Evolutionary conservation across 2,329 filamentous ascomycete genomes (phyloP), one percentile per base, ranked within the genome.

Genomic region (Diaporthe sp.): DNA sequence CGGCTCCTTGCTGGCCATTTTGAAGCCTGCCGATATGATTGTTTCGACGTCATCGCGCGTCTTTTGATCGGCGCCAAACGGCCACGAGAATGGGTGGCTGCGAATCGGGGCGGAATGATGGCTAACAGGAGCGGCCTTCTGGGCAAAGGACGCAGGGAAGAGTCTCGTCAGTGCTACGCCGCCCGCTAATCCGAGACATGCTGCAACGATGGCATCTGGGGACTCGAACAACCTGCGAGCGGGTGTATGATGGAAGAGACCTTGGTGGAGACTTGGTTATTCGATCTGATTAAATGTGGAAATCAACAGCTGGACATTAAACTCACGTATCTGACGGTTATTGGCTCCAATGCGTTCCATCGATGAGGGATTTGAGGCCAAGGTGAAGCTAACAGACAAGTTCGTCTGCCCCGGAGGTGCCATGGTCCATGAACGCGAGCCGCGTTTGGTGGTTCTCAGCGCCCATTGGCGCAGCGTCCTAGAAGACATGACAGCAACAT

Each of bases 181-280:
- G 4, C 33, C 33, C 22, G 54, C 54, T 8, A 57, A 7, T 19
- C 68, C 68, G 4, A 47, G 19, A 60, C 35, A 33, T 3, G 8
- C 68, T 50, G 25, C 54, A 2, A 47, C n/a, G 2, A 35, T 42
- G 10, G 28, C n/a, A 19, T 42, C 60, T 47, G 71, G 19, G 17
- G 71, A 38, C 22, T 57, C 35, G 4, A 67, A 68, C 7, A 68
- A 15, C 38, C 13, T 40, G 50, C 38, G 38, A 7, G 71, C 28
- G 28, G 71, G 50, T 12, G 71, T 73, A n/a, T 47, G 19, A 30
- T 73, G 71, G 28, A 73, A 73, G 38, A 13, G n/a, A 28, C 71
- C 60, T 19, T 4, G 28, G 17, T 25, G 19, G 7, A 4, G 15
- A 22, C 35, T 19, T 19, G 58, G 71, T 47, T 5, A 12, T 19